Conservation (phyloP, 805 yeast genomes). For the Wickerhamomyces tratensis region DNA sequence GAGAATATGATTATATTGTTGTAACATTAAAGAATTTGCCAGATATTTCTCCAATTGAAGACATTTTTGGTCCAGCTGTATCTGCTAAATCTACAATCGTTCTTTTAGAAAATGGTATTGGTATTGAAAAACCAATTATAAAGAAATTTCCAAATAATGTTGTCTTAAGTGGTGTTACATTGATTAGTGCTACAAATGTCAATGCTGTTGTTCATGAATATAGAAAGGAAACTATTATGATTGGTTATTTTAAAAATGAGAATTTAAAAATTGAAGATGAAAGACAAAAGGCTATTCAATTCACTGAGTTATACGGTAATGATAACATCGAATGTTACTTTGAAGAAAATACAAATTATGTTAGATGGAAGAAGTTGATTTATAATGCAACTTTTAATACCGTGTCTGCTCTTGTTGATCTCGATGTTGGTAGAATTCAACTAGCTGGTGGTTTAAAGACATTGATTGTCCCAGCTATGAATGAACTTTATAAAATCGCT, state of each 20-base stretch:
- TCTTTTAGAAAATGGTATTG: conserved; percentile 56
- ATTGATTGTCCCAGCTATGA: conserved; percentile 51
- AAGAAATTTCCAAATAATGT: conserved; percentile 39
- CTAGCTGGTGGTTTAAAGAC: conserved; percentile 31
- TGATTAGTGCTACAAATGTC: conserved; percentile 45
- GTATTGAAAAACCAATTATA: conserved; percentile 43
- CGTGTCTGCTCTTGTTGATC: conserved; percentile 44
- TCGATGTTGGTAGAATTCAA: conserved; percentile 49
- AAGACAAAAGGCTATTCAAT: conserved; percentile 28
- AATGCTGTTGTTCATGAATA: conserved; percentile 36
- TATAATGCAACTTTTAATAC: conserved; percentile 66
- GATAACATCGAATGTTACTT: conserved; percentile 30
- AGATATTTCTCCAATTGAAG: conserved; percentile 45
- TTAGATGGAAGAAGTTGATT: conserved; percentile 59
- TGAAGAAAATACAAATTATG: conserved; percentile 35
- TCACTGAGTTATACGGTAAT: conserved; percentile 35
- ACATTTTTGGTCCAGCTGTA: conserved; percentile 40
- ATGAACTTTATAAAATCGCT: conserved; percentile 57
- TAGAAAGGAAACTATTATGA: conserved; percentile 31
- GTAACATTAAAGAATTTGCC: conserved; percentile 60
- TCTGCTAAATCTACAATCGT: conserved; percentile 37
- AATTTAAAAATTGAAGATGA: conserved; percentile 16
- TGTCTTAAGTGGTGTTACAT: conserved; percentile 51
- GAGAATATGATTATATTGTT: conserved; percentile 44
- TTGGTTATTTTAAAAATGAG: conserved; percentile 40